Conservation (phyloP, 306 rosid species). For the Begonia loranthoides region DNA sequence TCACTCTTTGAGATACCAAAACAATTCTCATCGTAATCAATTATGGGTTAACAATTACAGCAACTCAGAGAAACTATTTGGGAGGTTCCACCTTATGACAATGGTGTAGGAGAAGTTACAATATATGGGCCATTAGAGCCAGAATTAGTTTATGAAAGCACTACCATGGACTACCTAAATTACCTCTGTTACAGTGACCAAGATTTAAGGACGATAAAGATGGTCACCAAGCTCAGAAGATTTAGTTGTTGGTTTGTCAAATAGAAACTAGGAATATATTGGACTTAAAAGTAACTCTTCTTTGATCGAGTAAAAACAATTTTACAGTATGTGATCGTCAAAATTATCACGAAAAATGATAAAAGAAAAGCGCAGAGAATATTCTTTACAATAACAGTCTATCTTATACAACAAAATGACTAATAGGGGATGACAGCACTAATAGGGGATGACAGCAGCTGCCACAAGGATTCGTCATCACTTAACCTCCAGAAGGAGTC, state of each 20-base stretch:
- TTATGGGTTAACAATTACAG: conserved; percentile 36
- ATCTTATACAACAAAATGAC: too few species aligned
- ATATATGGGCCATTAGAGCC: conserved; percentile 38
- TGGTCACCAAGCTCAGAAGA: conserved; percentile 54
- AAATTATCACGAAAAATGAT: too few species aligned
- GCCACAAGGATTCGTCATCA: too few species aligned
- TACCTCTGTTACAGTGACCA: conserved; percentile 45
- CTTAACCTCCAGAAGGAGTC: too few species aligned
- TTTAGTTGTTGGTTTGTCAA: conserved; percentile 72
- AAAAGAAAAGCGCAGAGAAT: too few species aligned
- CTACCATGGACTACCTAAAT: conserved; percentile 48
- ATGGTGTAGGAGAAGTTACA: conserved; percentile 69
- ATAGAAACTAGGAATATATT: conserved; percentile 56
- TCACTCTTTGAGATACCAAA: too few species aligned
- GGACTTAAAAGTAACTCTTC: conserved; percentile 45
- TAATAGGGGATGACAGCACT: not conserved
- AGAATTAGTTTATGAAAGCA: conserved; percentile 74
- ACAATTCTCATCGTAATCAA: too few species aligned
- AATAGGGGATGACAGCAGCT: too few species aligned
- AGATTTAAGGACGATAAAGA: conserved; percentile 18
- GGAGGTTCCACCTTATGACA: conserved; percentile 53
- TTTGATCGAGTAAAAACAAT: conserved; percentile 26
- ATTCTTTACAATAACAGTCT: too few species aligned
- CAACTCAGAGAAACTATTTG: conserved; percentile 46
- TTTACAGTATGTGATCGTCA: too few species aligned